Evolutionary conservation across 352 stramenopile genomes (phyloP).

Genomic region (Peronospora destructor): DNA sequence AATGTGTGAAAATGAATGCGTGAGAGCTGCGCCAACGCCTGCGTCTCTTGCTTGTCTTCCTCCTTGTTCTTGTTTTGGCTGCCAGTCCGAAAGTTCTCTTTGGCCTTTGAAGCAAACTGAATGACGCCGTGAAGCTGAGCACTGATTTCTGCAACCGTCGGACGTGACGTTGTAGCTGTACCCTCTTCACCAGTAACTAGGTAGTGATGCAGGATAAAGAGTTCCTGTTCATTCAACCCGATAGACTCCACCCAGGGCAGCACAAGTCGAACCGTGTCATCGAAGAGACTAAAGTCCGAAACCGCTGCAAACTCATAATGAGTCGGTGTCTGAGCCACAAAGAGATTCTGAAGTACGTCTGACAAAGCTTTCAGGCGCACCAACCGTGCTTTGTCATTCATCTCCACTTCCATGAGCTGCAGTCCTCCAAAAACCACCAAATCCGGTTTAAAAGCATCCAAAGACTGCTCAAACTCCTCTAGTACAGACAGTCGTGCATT

Average conservation of each 20-base stretch:
- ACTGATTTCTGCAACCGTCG: constrained; percentile 66
- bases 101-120: constrained; percentile 42
- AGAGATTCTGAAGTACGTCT: constrained; percentile 65
- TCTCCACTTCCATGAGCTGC: constrained; percentile 83
- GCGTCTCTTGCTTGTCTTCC: constrained; percentile 19
- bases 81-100: constrained; percentile 33
- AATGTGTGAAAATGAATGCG: constrained; percentile 84
- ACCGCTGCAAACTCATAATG: constrained; percentile 83
- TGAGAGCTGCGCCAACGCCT: constrained; percentile 55
- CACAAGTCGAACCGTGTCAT: constrained; percentile 72
- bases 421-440: constrained; percentile 75
- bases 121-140: constrained; percentile 68
- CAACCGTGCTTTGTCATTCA: constrained; percentile 43
- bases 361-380: constrained; percentile 55
- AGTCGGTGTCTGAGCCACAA: constrained; percentile 44
- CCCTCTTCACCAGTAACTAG: constrained; percentile 65
- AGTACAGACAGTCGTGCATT: constrained; percentile 73
- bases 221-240: constrained; percentile 77
- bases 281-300: constrained; percentile 78
- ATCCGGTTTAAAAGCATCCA: constrained; percentile 56
- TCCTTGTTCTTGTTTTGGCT: constrained; percentile 14
- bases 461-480: constrained; percentile 60
- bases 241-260: constrained; percentile 76
- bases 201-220: constrained; percentile 80
- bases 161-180: constrained; percentile 66